A percentile compares a stretch with the other conserved stretches of the same genome.
Conservation (phyloP, 2,329 filamentous ascomycete species). For the Diaporthe sp. region DNA sequence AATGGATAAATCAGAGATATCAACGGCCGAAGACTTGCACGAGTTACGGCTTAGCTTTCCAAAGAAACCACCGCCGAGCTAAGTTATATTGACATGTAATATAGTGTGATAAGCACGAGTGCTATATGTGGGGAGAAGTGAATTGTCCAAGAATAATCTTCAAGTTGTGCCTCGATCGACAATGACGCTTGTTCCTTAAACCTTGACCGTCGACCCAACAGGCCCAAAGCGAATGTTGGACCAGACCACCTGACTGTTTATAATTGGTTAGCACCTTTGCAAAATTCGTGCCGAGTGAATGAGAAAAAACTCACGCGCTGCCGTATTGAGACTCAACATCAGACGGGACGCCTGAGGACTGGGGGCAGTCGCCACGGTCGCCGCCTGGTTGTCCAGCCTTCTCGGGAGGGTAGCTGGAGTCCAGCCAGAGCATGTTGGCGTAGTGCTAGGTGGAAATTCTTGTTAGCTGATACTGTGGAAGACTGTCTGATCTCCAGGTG, state of each 20-base stretch:
- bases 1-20: no score
- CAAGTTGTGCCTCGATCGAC: not conserved
- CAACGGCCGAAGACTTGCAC: not conserved
- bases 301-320: constrained; percentile 47
- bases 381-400: constrained; percentile 55
- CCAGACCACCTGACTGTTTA: constrained; percentile 22
- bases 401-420: constrained; percentile 66
- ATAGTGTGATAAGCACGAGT: not conserved
- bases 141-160: not conserved
- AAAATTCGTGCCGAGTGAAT: no score
- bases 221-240: constrained; percentile 25
- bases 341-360: constrained; percentile 55
- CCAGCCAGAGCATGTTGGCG: constrained; percentile 74
- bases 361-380: constrained; percentile 59
- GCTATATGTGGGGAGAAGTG: constrained; percentile 1
- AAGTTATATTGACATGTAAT: not conserved
- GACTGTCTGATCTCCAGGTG: not conserved
- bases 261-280: not conserved
- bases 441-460: constrained; percentile 55
- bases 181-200: not conserved
- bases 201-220: constrained; percentile 12
- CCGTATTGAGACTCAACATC: constrained; percentile 55
- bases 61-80: not conserved
- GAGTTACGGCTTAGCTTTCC: not conserved
- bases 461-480: not conserved